A percentile compares a stretch with the other conserved stretches of the same genome.
phyloP scores from a whole-genome alignment of 192 early-diverging fungal genomes.

The Rhizophagus clarus region DNA sequence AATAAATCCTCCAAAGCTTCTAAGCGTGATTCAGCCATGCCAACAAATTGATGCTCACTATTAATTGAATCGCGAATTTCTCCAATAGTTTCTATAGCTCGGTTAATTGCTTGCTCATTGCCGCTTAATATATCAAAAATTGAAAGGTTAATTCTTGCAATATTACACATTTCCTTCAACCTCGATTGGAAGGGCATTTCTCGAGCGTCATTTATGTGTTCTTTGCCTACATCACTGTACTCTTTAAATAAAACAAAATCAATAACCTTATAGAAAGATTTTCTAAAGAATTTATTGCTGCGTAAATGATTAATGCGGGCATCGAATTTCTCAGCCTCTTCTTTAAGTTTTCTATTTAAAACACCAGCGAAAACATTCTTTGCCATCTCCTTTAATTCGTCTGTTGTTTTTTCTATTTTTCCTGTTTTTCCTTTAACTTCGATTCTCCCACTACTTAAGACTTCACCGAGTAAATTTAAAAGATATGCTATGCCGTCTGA shows the following conservation, averaged over 20 bases:
- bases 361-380: not conserved
- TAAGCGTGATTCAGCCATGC: not conserved
- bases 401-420: not conserved
- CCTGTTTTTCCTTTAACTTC: not conserved
- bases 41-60: not conserved
- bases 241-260: not conserved
- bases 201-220: not conserved
- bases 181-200: not conserved
- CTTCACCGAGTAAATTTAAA: not conserved
- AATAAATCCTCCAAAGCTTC: slow-evolving; percentile 8
- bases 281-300: too few relatives aligned
- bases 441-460: not conserved
- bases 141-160: not conserved
- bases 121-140: not conserved
- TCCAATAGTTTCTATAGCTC: not conserved
- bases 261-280: too few relatives aligned
- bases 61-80: not conserved
- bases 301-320: too few relatives aligned
- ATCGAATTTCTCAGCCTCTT: not conserved
- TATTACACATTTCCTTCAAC: not conserved
- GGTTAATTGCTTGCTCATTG: not conserved
- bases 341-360: not conserved
- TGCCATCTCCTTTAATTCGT: not conserved
- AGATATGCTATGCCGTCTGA: not conserved
- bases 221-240: not conserved